Base-by-base conservation (phyloP, 306 rosid genomes). In the Medicago arabica region DNA sequence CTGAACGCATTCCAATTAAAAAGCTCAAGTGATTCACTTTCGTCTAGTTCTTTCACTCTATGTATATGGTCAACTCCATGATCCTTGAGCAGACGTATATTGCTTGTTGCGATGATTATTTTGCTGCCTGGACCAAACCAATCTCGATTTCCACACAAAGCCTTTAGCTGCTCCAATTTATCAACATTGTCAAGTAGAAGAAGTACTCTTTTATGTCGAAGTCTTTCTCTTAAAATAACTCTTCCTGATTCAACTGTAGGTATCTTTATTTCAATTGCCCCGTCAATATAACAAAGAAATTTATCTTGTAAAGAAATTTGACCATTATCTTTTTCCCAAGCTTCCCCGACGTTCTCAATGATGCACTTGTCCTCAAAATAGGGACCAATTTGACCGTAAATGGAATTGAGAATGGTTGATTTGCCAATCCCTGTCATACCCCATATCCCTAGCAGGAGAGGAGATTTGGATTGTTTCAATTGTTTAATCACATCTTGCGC, bases 401-500 rank as follows among this genome's bases (percentile, higher is more conserved):
- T 16, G 18, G 62, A 62, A 46, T 74, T 2, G 2, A 60, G 70
- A 46, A 62, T 61, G 38, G 78, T 46, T 46, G 71, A 46, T 74
- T 74, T 74, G 17, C 78, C 78, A 10, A 47, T 1, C 11, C 71
- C 78, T 31, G 11, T 21, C 38, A 62, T 74, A 5, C 70, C 78
- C 67, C 69, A 74, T 9, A 74, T 74, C 59, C 78, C 78, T 4
- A 64, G 0, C 1, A 78, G 7, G 9, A 28, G 1, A 18, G 51
- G 40, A 17, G 6, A 15, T 60, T 60, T 3, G 2, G 67, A 28
- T 28, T 28, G 66, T 13, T 28, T 25, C 66, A 60, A 14, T 60
- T 28, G 19, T 23, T 60, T 18, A 25, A 60, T 25, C 41, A 14
- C 41, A 12, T 60, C 66, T 60, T 60, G 66, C 2, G 3, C 18